phyloP scores from a whole-genome alignment of 2,329 filamentous ascomycete genomes.

The Beauveria scarabaeidicola region DNA sequence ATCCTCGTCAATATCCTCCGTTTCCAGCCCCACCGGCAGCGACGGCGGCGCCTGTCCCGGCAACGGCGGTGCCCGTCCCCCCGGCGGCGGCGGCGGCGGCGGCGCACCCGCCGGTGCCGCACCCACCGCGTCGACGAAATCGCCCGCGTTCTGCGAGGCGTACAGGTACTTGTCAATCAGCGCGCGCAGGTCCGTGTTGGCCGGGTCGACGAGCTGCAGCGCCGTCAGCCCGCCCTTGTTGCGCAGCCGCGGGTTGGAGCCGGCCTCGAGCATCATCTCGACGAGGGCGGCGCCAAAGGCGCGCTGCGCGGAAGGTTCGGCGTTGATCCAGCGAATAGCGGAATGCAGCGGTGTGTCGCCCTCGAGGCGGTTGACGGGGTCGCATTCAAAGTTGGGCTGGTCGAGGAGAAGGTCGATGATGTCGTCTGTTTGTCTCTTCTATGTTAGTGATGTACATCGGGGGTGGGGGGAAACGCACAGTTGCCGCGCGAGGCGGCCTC shows the following conservation, averaged over 20 bases:
- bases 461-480: constrained; percentile 50
- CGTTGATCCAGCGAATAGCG: constrained; percentile 69
- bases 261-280: constrained; percentile 76
- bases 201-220: constrained; percentile 63
- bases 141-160: constrained; percentile 47
- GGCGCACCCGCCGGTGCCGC: constrained; percentile 11
- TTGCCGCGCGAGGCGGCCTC: constrained; percentile 79
- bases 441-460: background rate
- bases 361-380: constrained; percentile 62
- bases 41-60: constrained; percentile 12
- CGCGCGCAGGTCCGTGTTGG: constrained; percentile 52
- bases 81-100: constrained; percentile 13
- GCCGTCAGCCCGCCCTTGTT: constrained; percentile 70
- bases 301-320: constrained; percentile 53
- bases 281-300: constrained; percentile 59
- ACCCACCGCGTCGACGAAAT: constrained; percentile 39
- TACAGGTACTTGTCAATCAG: constrained; percentile 66
- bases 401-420: constrained; percentile 75
- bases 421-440: constrained; percentile 50
- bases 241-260: constrained; percentile 46
- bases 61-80: constrained; percentile 15
- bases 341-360: constrained; percentile 73
- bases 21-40: constrained; percentile 22
- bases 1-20: constrained; percentile 41
- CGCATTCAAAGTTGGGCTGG: constrained; percentile 78